These are phyloP conservation scores for Colletotrichum theobromicola DNA, from an alignment of 2,329 filamentous ascomycete species.

Conservation along the genomic window DNA sequence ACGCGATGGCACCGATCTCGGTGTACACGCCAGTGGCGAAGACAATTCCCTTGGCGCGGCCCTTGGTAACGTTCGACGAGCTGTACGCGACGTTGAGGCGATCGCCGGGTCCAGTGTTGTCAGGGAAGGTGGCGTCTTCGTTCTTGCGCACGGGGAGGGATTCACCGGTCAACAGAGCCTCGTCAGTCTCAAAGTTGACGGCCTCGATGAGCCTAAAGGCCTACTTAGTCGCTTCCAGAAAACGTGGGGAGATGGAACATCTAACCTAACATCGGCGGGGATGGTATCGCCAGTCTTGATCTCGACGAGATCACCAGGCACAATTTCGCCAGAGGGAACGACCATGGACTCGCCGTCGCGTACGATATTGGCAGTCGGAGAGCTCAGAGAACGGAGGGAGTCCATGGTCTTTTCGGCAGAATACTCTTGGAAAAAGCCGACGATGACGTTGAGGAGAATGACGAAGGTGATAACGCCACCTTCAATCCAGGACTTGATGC, in stretches of 20 bases:
- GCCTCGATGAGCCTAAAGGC: slow-evolving; percentile 52
- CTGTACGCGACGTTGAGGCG: slow-evolving; percentile 67
- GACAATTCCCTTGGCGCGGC: slow-evolving; percentile 63
- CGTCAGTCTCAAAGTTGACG: slow-evolving; percentile 63
- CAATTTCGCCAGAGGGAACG: slow-evolving; percentile 58
- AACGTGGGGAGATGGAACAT: slow-evolving; percentile 61
- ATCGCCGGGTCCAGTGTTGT: slow-evolving; percentile 62
- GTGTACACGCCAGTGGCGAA: slow-evolving; percentile 65
- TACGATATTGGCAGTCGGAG: slow-evolving; percentile 53
- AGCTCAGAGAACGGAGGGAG: slow-evolving; percentile 52
- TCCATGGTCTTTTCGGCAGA: slow-evolving; percentile 59
- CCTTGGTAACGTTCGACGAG: slow-evolving; percentile 67
- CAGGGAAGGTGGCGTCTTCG: slow-evolving; percentile 50
- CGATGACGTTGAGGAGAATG: slow-evolving; percentile 56
- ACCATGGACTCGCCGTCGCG: slow-evolving; percentile 52
- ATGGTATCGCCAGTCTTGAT: slow-evolving; percentile 52
- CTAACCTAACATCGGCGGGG: slow-evolving; percentile 42
- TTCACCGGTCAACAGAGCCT: slow-evolving; percentile 68
- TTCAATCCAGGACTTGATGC: slow-evolving; percentile 57
- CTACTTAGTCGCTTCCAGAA: slow-evolving; percentile 69
- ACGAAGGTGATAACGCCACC: slow-evolving; percentile 57
- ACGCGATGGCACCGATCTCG: slow-evolving; percentile 69
- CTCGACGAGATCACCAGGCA: slow-evolving; percentile 63
- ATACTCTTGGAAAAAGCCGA: slow-evolving; percentile 60
- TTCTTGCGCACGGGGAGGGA: slow-evolving; percentile 63